Conservation (phyloP, 495 filamentous ascomycete genomes). For the Aspergillus taichungensis region DNA sequence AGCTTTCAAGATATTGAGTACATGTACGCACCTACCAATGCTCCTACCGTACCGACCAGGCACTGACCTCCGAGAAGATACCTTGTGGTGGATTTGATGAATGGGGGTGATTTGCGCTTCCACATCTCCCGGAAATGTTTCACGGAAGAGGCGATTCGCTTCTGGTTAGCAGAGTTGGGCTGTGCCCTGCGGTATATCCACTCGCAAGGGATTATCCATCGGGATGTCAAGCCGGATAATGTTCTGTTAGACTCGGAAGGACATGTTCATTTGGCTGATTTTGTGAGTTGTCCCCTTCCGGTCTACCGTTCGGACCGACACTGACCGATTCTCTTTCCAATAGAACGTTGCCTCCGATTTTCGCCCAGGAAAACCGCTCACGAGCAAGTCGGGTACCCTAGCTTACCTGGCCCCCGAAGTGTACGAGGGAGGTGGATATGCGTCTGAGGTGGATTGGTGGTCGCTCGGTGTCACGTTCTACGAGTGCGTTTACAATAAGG, state of each 20-base stretch:
- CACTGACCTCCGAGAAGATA: conserved; percentile 53
- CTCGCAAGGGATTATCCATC: conserved; percentile 84
- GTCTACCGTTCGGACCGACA: not conserved
- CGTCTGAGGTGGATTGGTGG: conserved; percentile 93
- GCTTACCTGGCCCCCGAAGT: conserved; percentile 96
- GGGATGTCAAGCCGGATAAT: conserved; percentile 96
- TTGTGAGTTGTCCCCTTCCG: conserved; percentile 51
- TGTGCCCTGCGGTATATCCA: conserved; percentile 92
- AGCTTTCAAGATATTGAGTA: conserved; percentile 99
- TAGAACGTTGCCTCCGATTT: conserved; percentile 97
- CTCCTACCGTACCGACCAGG: not conserved
- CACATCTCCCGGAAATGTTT: conserved; percentile 98
- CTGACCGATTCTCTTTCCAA: conserved; percentile 13
- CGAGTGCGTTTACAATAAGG: conserved; percentile 99
- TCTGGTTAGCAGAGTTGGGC: conserved; percentile 91
- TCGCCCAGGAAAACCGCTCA: conserved; percentile 68
- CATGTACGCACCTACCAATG: conserved; percentile 52
- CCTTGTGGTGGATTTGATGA: conserved; percentile 97
- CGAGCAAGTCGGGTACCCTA: conserved; percentile 92
- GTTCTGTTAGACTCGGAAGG: conserved; percentile 88
- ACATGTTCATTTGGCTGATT: conserved; percentile 96
- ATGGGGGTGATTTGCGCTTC: conserved; percentile 91
- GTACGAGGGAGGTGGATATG: conserved; percentile 80
- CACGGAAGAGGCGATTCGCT: conserved; percentile 91
- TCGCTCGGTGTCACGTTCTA: conserved; percentile 94